Conservation (phyloP, 352 stramenopile genomes). For the Phytophthora melonis region DNA sequence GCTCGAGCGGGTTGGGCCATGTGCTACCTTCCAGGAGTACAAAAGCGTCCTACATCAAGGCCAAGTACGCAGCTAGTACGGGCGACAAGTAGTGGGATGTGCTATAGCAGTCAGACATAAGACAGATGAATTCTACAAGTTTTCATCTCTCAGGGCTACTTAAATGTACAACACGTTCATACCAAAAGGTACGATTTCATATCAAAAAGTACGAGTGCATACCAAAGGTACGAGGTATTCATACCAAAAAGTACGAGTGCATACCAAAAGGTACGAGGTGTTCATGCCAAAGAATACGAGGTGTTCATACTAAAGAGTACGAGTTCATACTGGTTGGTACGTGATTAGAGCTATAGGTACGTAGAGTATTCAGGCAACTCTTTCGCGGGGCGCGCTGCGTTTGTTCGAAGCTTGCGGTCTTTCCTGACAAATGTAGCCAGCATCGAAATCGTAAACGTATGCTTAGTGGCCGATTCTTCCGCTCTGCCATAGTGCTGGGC, state of each 20-base stretch:
- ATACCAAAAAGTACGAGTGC: conserved; percentile 6
- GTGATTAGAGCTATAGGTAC: not conserved
- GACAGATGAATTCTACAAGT: not conserved
- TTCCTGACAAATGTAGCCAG: conserved; percentile 12
- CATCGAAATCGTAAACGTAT: conserved; percentile 7
- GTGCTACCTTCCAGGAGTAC: conserved; percentile 4
- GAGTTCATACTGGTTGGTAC: conserved; percentile 2
- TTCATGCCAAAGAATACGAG: conserved; percentile 5
- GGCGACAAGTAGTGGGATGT: not conserved
- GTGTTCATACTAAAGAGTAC: conserved; percentile 5
- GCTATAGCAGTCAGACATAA: not conserved
- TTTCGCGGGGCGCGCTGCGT: not conserved
- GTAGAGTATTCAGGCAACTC: conserved; percentile 1
- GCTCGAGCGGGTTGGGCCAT: not conserved
- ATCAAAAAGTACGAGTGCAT: not conserved
- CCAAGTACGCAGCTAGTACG: not conserved
- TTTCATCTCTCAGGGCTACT: not conserved
- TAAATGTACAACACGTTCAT: not conserved
- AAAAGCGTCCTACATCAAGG: not conserved
- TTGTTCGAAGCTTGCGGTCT: not conserved
- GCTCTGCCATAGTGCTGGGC: not conserved
- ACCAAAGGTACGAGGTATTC: not conserved
- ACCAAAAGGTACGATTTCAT: conserved; percentile 2
- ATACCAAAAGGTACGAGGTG: not conserved
- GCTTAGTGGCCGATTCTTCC: not conserved